Conservation (phyloP, 768 basidiomycete species). For the Hypsizygus marmoreus region DNA sequence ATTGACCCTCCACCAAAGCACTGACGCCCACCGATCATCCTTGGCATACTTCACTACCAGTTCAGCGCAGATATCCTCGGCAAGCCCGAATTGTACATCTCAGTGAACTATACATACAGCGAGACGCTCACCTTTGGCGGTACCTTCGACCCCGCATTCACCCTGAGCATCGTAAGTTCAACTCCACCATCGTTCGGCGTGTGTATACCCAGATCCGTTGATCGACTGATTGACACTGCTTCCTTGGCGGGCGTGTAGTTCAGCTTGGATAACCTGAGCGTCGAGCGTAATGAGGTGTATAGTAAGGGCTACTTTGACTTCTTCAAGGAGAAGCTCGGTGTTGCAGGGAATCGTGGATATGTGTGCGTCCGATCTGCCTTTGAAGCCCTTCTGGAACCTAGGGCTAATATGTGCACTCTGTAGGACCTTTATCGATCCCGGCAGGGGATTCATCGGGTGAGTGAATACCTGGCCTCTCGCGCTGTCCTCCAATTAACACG, state of each 20-base stretch:
- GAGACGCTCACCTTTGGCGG: constrained; percentile 63
- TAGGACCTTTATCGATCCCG: constrained; percentile 55
- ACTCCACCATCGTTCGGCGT: not conserved
- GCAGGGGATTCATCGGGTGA: constrained; percentile 49
- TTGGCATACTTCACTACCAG: constrained; percentile 29
- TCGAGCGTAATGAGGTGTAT: constrained; percentile 50
- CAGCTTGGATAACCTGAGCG: constrained; percentile 57
- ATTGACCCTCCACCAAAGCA: not conserved
- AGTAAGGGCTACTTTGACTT: constrained; percentile 57
- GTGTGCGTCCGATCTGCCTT: constrained; percentile 44
- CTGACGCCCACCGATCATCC: not conserved
- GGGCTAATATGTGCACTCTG: not conserved
- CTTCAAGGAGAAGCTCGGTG: constrained; percentile 54
- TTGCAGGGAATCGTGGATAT: constrained; percentile 57
- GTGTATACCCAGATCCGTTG: not conserved
- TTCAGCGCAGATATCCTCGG: constrained; percentile 51
- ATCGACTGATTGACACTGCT: not conserved
- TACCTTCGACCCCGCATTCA: constrained; percentile 66
- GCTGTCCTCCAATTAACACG: not conserved
- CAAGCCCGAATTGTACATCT: constrained; percentile 59
- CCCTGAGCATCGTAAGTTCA: constrained; percentile 54
- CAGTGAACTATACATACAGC: constrained; percentile 56
- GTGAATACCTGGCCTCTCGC: constrained; percentile 12
- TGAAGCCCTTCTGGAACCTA: not conserved
- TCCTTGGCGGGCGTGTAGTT: constrained; percentile 34